A percentile compares a stretch with the other conserved stretches of the same genome.
Conservation (phyloP, 768 basidiomycete genomes). For the Wakefieldia striispora region DNA sequence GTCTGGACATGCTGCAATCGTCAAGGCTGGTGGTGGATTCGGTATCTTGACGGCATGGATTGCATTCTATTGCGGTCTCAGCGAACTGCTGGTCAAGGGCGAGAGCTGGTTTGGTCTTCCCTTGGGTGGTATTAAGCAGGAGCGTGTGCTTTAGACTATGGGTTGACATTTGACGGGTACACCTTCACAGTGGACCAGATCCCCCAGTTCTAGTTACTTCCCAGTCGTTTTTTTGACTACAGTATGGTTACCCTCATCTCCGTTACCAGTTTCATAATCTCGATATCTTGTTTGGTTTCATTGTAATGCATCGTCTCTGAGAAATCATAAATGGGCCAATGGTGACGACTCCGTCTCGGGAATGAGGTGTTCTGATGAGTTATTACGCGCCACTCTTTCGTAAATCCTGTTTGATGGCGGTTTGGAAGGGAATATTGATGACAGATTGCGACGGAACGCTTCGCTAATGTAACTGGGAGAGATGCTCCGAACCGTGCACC, state of each 20-base stretch:
- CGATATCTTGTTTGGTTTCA: conserved; percentile 1
- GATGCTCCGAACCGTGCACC: too few relatives aligned
- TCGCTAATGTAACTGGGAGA: too few relatives aligned
- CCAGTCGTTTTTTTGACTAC: conserved; percentile 7
- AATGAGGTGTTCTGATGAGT: too few relatives aligned
- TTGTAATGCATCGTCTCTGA: conserved; percentile 2
- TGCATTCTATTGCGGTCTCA: conserved; percentile 46
- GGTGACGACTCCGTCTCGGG: too few relatives aligned
- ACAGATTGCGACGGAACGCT: too few relatives aligned
- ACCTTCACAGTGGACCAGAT: background rate
- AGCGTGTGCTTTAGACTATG: background rate
- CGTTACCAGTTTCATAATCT: background rate
- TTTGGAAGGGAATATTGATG: too few relatives aligned
- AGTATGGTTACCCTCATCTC: background rate
- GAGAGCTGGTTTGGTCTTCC: conserved; percentile 43
- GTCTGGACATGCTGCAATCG: conserved; percentile 17
- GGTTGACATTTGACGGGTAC: background rate
- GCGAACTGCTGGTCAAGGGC: conserved; percentile 38
- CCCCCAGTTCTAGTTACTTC: background rate
- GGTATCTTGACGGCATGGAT: conserved; percentile 46
- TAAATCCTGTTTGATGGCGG: too few relatives aligned
- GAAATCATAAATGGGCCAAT: too few relatives aligned
- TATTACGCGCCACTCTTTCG: too few relatives aligned
- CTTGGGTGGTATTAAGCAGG: conserved; percentile 29
- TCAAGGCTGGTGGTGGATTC: conserved; percentile 43